A percentile compares a stretch with the other conserved stretches of the same genome.
Conservation (phyloP, 2,329 filamentous ascomycete genomes). For the Penicillium griseofulvum region DNA sequence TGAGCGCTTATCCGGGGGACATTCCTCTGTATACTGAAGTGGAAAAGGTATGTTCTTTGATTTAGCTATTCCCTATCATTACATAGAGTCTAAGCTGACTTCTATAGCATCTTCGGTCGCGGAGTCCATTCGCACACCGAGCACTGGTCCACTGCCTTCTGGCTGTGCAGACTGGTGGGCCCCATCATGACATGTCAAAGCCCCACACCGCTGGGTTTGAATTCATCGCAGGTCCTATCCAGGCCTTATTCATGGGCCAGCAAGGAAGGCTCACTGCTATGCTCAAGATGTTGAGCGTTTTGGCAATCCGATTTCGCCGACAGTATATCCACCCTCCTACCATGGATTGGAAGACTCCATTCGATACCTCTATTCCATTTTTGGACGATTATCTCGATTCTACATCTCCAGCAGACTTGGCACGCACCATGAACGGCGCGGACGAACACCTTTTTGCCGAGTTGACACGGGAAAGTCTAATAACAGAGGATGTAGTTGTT, state of each 20-base stretch:
- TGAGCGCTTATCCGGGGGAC: slow-evolving; percentile 34
- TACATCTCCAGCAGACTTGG: slow-evolving; percentile 33
- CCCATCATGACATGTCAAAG: slow-evolving; percentile 11
- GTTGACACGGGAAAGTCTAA: slow-evolving; percentile 26
- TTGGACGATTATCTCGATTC: slow-evolving; percentile 36
- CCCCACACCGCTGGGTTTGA: slow-evolving; percentile 25
- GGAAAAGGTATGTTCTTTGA: slow-evolving; percentile 31
- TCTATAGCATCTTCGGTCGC: slow-evolving; percentile 33
- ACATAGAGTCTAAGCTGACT: background rate
- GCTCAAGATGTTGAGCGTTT: slow-evolving; percentile 38
- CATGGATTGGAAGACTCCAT: slow-evolving; percentile 36
- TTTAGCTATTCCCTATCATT: background rate
- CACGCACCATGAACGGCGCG: slow-evolving; percentile 28
- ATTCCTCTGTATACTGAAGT: slow-evolving; percentile 34
- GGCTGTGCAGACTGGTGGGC: slow-evolving; percentile 18
- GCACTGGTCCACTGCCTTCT: slow-evolving; percentile 33
- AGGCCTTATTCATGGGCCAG: slow-evolving; percentile 35
- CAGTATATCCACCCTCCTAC: slow-evolving; percentile 34
- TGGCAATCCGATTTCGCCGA: slow-evolving; percentile 35
- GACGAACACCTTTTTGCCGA: slow-evolving; percentile 33
- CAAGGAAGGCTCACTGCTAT: slow-evolving; percentile 31
- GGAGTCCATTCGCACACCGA: slow-evolving; percentile 41
- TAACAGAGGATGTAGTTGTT: slow-evolving; percentile 22
- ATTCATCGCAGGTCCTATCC: slow-evolving; percentile 41
- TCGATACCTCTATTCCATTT: slow-evolving; percentile 33